Evolutionary conservation across 179 eudicot species (phyloP).

Genomic region (Actinidia polygama): DNA sequence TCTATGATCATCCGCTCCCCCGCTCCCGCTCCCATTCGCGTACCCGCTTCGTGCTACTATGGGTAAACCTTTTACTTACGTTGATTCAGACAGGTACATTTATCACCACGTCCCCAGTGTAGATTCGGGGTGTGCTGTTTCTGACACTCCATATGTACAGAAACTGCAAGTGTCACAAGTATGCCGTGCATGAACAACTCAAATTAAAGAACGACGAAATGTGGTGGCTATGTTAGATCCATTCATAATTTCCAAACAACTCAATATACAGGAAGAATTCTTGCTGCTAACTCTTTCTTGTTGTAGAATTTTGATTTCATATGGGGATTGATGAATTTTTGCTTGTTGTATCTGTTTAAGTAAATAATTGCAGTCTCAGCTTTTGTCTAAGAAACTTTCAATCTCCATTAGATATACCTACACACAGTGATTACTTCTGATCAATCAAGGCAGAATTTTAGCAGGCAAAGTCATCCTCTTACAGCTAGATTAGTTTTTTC

Average conservation of each 20-base stretch:
- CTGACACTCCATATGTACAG: not conserved
- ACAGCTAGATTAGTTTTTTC: not conserved
- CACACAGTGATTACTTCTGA: too few species aligned
- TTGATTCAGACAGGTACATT: not conserved
- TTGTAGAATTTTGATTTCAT: not conserved
- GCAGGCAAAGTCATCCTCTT: not conserved
- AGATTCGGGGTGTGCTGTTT: not conserved
- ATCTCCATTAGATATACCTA: not conserved
- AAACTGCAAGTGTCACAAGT: not conserved
- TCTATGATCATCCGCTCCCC: too few species aligned
- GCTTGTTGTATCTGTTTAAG: not conserved
- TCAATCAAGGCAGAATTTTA: not conserved
- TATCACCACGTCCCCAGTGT: not conserved
- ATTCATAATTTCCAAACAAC: not conserved
- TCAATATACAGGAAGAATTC: not conserved
- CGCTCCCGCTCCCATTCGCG: too few species aligned
- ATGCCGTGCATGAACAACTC: not conserved
- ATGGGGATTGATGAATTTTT: not conserved
- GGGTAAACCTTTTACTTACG: not conserved
- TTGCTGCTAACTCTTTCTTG: not conserved
- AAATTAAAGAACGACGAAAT: not conserved
- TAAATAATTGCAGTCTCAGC: not conserved
- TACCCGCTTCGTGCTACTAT: too few species aligned
- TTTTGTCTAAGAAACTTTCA: not conserved
- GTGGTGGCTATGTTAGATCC: not conserved